Evolutionary conservation across 176 grass and related monocot species (phyloP), one percentile per base, ranked within the genome.

Genomic region (Avena atlantica): DNA sequence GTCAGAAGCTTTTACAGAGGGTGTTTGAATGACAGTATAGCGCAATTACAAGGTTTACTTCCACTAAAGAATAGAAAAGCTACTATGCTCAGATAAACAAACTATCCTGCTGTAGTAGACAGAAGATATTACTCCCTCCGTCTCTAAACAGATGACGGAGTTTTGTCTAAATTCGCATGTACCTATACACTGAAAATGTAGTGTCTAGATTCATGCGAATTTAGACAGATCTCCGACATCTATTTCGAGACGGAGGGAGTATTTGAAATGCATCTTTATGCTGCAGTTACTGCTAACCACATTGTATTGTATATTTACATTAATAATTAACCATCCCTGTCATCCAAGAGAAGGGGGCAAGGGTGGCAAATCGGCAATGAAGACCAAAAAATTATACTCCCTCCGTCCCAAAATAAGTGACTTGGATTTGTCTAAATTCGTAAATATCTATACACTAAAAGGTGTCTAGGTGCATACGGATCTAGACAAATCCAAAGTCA

Each of bases 251-350:
- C 37, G 37, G 37, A 40, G 37, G 37, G 37, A 40, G 37, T 40
- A n/a, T 40, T 70, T 55, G 0, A 77, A 27, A 83, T 68, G 11
- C 59, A 17, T 57, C 11, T 29, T 78, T 40, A 44, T 47, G 42
- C 6, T 70, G 8, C 19, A 69, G 27, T 49, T 65, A 74, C 5
- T 59, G 6, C 14, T 57, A 71, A 48, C 25, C 8, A 70, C 25
- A 17, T 82, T 51, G 8, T 25, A 44, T 71, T 36, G 0, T 70
- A 40, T 37, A 42, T 67, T 8, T 17, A 58, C 15, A 10, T 42
- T 6, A 57, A 83, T 45, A 58, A 11, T 82, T 55, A n/a, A 58
- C 10, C 79, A 81, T 71, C 49, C 15, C 62, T 19, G 24, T 66
- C 42, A 15, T 64, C 44, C 8, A 47, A 49, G 5, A 52, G 50